Evolutionary conservation across 768 basidiomycete genomes (phyloP).

Genomic region (Pleurotus djamor): DNA sequence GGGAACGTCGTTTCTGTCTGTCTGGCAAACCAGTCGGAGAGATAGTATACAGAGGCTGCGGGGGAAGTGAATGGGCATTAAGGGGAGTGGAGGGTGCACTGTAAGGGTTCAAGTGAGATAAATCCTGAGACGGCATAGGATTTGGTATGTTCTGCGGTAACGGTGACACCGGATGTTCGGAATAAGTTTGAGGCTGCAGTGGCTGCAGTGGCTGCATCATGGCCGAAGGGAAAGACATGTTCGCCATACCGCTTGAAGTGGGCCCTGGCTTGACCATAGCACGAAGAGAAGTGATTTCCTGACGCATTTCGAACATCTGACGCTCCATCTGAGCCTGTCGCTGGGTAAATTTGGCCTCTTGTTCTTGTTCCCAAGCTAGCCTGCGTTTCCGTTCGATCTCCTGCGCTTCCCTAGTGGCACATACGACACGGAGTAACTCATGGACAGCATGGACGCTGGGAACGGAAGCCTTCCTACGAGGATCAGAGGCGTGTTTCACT

Average conservation of each 20-base stretch:
- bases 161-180: neutral
- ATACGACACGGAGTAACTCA: conserved; percentile 57
- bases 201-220: neutral
- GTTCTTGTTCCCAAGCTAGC: conserved; percentile 66
- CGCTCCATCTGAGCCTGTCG: conserved; percentile 59
- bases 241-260: neutral
- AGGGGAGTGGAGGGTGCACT: neutral
- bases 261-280: conserved; percentile 29
- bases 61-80: conserved; percentile 26
- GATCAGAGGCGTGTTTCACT: conserved; percentile 3
- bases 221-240: neutral
- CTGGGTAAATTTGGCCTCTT: conserved; percentile 56
- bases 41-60: conserved; percentile 15
- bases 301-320: conserved; percentile 51
- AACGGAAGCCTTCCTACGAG: conserved; percentile 26
- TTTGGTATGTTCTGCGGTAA: neutral
- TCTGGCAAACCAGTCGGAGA: conserved; percentile 10
- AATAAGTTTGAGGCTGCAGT: neutral
- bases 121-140: neutral
- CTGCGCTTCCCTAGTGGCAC: conserved; percentile 56
- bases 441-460: conserved; percentile 47
- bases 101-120: neutral
- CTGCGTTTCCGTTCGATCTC: conserved; percentile 61
- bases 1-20: conserved; percentile 23
- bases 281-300: conserved; percentile 47